Evolutionary conservation across 2,329 filamentous ascomycete genomes (phyloP), one percentile per base, ranked within the genome.

Genomic region (Clarireedia hainanense): DNA sequence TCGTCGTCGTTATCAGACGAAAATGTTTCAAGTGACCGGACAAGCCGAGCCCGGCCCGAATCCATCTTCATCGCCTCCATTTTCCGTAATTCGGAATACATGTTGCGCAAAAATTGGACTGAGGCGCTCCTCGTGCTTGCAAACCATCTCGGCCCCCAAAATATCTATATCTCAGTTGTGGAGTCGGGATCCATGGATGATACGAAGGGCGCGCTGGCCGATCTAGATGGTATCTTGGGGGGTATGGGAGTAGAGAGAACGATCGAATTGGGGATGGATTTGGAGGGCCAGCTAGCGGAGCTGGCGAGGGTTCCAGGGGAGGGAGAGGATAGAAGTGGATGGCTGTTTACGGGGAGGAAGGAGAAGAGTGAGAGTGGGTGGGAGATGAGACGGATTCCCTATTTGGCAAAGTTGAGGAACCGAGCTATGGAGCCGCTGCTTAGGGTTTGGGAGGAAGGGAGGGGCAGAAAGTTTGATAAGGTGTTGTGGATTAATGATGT

Each of bases 121-220:
- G 69, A 75, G 5, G 82, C 81, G 0, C 72, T 89, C 2, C 57
- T 85, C 6, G 72, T 77, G 2, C 71, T 89, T 20, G 75, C 79
- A 5, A 71, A 76, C 47, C 71, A 74, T 5, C 71, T 88, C 4
- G 85, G 85, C 0, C 70, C 77, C 0, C 74, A 81, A 3, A 88
- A 88, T 65, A 79, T 89, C 2, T 89, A 79, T 65, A 77, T 90
- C 42, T 83, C 80, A 58, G 76, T 89, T 30, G 78, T 80, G 57
- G 86, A 89, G 68, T 85, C 81, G 63, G 85, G 85, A 5, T 86
- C 82, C 65, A 83, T 79, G 72, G 86, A 89, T 66, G 74, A 83
- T 57, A 87, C 80, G 17, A 88, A 88, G 68, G 76, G 72, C 15
- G 80, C 79, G 6, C 70, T 90, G 60, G 70, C 68, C 23, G 74